Percentiles rank a stretch among this genome's conserved stretches.
These are phyloP conservation scores for Crataegus laevigata DNA, from an alignment of 306 rosid species.

Conservation along the genomic window DNA sequence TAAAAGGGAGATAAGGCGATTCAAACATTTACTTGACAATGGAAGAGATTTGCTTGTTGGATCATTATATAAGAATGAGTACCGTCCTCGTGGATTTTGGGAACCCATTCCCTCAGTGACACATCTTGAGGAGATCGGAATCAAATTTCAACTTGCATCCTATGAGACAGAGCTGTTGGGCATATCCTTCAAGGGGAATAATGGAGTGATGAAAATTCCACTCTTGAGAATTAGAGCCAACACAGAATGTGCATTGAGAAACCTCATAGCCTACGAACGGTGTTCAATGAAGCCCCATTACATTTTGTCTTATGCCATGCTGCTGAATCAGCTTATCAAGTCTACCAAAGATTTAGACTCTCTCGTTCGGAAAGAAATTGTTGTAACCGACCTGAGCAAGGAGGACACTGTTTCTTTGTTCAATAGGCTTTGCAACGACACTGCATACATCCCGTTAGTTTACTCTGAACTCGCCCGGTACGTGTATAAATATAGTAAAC, in stretches of 20 bases:
- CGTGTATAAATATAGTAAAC: accelerated
- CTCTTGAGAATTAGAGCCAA: accelerated
- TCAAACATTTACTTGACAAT: too few species aligned
- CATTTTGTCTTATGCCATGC: too few species aligned
- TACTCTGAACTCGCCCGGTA: accelerated
- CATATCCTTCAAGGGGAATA: accelerated
- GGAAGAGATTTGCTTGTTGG: not conserved
- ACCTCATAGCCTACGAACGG: too few species aligned
- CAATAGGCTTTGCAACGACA: not conserved
- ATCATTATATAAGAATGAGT: accelerated
- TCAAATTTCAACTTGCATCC: too few species aligned
- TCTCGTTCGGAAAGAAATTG: accelerated
- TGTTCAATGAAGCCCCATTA: too few species aligned
- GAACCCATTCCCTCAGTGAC: not conserved
- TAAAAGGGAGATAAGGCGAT: too few species aligned
- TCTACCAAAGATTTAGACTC: too few species aligned
- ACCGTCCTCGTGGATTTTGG: accelerated
- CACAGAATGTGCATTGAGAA: too few species aligned
- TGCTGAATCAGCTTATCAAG: too few species aligned
- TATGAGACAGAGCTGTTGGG: accelerated
- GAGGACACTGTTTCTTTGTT: not conserved
- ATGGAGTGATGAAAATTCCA: not conserved
- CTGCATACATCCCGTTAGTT: not conserved
- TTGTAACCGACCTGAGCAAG: not conserved
- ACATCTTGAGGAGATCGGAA: not conserved